These are phyloP conservation scores for Starmerella bombi DNA, from an alignment of 805 yeast species.

Conservation along the genomic window DNA sequence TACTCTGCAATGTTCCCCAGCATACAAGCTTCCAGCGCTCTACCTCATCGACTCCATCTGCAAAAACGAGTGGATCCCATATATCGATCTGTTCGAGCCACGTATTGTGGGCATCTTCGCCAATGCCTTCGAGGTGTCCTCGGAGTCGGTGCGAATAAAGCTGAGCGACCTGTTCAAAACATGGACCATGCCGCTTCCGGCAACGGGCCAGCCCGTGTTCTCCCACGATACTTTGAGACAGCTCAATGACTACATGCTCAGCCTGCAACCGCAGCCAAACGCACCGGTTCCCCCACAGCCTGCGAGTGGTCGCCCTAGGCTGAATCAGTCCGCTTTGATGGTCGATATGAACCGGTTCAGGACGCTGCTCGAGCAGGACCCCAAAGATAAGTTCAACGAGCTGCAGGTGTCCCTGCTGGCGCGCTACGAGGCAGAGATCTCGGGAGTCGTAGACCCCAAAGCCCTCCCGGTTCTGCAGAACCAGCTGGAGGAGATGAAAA, in stretches of 20 bases:
- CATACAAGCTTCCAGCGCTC: conserved; percentile 69
- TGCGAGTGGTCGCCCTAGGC: conserved; percentile 3
- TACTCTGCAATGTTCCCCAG: conserved; percentile 62
- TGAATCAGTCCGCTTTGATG: conserved; percentile 23
- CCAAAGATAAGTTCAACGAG: conserved; percentile 23
- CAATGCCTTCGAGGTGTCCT: conserved; percentile 64
- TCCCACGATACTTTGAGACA: conserved; percentile 52
- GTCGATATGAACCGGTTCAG: conserved; percentile 24
- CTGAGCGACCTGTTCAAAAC: conserved; percentile 69
- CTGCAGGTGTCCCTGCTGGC: conserved; percentile 23
- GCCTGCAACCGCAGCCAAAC: conserved; percentile 1
- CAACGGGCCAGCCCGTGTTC: conserved; percentile 58
- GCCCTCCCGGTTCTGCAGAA: conserved; percentile 23
- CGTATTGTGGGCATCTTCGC: conserved; percentile 59
- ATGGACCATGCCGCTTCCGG: conserved; percentile 60
- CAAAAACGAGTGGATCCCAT: conserved; percentile 82
- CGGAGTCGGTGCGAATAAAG: conserved; percentile 59
- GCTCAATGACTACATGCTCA: conserved; percentile 54
- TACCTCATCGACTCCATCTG: conserved; percentile 84
- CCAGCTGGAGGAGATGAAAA: conserved; percentile 21
- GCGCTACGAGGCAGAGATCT: conserved; percentile 23
- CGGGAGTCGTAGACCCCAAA: conserved; percentile 24
- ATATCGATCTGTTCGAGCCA: conserved; percentile 62
- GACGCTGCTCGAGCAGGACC: conserved; percentile 17
- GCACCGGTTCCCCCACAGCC: background rate